These are phyloP conservation scores for Neurospora sp. DNA, from an alignment of 495 filamentous ascomycete species.

Conservation along the genomic window DNA sequence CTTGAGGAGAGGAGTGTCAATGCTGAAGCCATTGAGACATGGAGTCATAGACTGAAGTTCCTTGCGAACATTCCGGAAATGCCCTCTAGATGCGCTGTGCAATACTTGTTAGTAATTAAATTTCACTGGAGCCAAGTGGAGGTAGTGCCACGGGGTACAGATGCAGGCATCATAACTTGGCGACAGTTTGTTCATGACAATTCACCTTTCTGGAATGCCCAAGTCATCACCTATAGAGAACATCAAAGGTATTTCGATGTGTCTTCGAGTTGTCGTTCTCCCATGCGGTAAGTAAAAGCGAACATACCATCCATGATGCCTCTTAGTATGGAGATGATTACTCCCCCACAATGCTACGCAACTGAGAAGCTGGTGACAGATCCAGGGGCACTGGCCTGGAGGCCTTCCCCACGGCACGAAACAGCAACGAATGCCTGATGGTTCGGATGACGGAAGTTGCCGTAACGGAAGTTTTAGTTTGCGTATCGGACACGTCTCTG, in stretches of 20 bases:
- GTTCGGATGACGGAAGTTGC: not conserved
- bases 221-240: not conserved
- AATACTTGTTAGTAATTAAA: not conserved
- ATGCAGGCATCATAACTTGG: not conserved
- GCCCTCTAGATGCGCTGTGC: not conserved
- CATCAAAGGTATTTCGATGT: not conserved
- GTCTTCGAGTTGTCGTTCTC: not conserved
- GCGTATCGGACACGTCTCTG: not conserved
- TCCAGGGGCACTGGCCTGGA: not conserved
- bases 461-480: not conserved
- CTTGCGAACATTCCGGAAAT: not conserved
- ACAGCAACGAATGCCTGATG: not conserved
- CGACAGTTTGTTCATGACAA: not conserved
- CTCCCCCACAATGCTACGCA: not conserved
- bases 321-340: not conserved
- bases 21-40: not conserved
- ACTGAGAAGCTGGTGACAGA: not conserved
- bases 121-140: not conserved
- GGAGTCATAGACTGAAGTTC: not conserved
- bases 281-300: not conserved
- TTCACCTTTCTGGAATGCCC: not conserved
- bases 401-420: not conserved
- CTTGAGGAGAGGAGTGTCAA: not conserved
- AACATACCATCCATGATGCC: not conserved
- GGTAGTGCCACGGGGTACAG: not conserved